A percentile compares a stretch with the other conserved stretches of the same genome.
Conservation (phyloP, 2,329 filamentous ascomycete genomes). For the Venturia asperata region DNA sequence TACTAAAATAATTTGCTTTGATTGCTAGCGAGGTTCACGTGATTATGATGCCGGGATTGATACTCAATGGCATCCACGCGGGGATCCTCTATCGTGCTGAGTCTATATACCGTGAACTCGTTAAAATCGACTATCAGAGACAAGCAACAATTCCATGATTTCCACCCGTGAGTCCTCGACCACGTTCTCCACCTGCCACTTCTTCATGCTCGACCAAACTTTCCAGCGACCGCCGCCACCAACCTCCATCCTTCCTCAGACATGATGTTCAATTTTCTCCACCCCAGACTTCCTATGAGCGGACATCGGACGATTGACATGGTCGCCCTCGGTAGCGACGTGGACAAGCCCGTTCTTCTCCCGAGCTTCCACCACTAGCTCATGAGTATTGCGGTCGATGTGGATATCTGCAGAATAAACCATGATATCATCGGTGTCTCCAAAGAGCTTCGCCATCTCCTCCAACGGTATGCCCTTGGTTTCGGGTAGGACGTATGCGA, state of each 20-base stretch:
- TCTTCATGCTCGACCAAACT: too few species aligned
- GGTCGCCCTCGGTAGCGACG: slow-evolving; percentile 21
- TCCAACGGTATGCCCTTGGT: slow-evolving; percentile 30
- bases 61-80: too few species aligned
- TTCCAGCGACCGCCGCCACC: not conserved
- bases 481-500: slow-evolving; percentile 27
- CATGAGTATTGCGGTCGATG: slow-evolving; percentile 25
- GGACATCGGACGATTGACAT: not conserved
- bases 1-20: too few species aligned
- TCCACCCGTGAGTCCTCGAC: too few species aligned
- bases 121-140: too few species aligned
- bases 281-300: not conserved
- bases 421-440: slow-evolving; percentile 24
- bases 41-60: too few species aligned
- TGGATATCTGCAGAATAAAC: slow-evolving; percentile 24
- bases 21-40: too few species aligned
- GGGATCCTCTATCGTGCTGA: too few species aligned
- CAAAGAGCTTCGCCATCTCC: slow-evolving; percentile 29
- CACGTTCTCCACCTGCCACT: too few species aligned
- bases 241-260: not conserved
- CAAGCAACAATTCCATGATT: too few species aligned
- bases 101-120: too few species aligned
- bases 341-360: slow-evolving; percentile 21
- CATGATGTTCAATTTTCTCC: slow-evolving; percentile 4
- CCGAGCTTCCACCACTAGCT: slow-evolving; percentile 22